Evolutionary conservation across 441 rosid species (phyloP).

Genomic region (Cnidoscolus chayamansa): DNA sequence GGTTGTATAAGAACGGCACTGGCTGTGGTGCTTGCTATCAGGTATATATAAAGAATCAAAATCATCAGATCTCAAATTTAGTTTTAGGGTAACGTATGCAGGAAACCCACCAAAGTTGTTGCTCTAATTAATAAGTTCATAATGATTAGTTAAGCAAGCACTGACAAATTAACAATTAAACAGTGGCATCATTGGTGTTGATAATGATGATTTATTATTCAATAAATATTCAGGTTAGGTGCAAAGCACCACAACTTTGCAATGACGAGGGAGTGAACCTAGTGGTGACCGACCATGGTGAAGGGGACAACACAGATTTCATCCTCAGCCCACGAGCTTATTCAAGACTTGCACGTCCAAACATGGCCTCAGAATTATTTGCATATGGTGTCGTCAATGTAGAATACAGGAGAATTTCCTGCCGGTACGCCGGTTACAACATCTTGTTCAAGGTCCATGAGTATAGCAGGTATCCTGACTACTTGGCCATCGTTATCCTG

Average conservation of each 20-base stretch:
- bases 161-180: neutral
- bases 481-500: constrained; percentile 41
- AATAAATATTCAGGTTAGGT: constrained; percentile 54
- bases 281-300: constrained; percentile 84
- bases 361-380: constrained; percentile 38
- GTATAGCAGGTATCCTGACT: constrained; percentile 53
- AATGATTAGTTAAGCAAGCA: neutral
- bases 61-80: too few relatives aligned
- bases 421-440: constrained; percentile 50
- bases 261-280: constrained; percentile 54
- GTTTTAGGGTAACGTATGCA: too few relatives aligned
- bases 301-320: constrained; percentile 79
- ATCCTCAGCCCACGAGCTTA: constrained; percentile 71
- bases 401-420: constrained; percentile 64
- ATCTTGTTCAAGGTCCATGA: constrained; percentile 60
- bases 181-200: neutral
- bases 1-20: constrained; percentile 60
- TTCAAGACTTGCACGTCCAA: constrained; percentile 46
- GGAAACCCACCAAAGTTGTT: too few relatives aligned
- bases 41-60: constrained; percentile 27
- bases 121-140: neutral
- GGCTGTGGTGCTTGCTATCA: constrained; percentile 90
- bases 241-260: constrained; percentile 59
- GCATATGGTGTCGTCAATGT: constrained; percentile 70
- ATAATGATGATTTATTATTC: neutral